phyloP scores from a whole-genome alignment of 2,329 filamentous ascomycete genomes.

The Uncinocarpus reesii region DNA sequence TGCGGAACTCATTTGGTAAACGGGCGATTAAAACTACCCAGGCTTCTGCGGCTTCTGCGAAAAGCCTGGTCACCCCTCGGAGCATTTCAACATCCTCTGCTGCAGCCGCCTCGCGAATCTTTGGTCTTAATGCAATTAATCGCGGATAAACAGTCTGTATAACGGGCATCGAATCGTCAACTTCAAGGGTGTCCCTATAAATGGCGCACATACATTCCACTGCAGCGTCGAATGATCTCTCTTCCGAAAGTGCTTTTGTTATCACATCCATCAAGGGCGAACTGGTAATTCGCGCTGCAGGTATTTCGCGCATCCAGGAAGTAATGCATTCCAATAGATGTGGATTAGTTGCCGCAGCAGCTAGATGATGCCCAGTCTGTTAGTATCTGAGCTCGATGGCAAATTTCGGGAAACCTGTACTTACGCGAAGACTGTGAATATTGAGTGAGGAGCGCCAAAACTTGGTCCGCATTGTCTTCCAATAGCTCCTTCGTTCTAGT shows the following conservation, averaged over 20 bases:
- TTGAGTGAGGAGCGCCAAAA: conserved; percentile 74
- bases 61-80: conserved; percentile 80
- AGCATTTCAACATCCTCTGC: conserved; percentile 77
- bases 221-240: conserved; percentile 72
- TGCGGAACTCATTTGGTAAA: conserved; percentile 68
- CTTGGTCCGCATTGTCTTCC: conserved; percentile 79
- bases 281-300: conserved; percentile 68
- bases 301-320: conserved; percentile 91
- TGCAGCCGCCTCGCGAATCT: conserved; percentile 62
- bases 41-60: conserved; percentile 83
- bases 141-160: conserved; percentile 77
- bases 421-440: conserved; percentile 86
- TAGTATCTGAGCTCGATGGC: background rate
- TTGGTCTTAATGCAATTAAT: conserved; percentile 64
- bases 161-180: conserved; percentile 74
- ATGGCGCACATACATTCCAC: conserved; percentile 89
- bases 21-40: conserved; percentile 90
- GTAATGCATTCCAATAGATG: conserved; percentile 90
- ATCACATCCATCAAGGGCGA: conserved; percentile 76
- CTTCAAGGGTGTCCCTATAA: conserved; percentile 82
- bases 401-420: conserved; percentile 10
- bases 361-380: conserved; percentile 37
- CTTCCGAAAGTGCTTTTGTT: conserved; percentile 60
- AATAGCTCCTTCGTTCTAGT: conserved; percentile 79
- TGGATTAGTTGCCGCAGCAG: conserved; percentile 69